Evolutionary conservation across 805 yeast species (phyloP), one percentile per base, ranked within the genome.

Genomic region (Ogataea corticis): DNA sequence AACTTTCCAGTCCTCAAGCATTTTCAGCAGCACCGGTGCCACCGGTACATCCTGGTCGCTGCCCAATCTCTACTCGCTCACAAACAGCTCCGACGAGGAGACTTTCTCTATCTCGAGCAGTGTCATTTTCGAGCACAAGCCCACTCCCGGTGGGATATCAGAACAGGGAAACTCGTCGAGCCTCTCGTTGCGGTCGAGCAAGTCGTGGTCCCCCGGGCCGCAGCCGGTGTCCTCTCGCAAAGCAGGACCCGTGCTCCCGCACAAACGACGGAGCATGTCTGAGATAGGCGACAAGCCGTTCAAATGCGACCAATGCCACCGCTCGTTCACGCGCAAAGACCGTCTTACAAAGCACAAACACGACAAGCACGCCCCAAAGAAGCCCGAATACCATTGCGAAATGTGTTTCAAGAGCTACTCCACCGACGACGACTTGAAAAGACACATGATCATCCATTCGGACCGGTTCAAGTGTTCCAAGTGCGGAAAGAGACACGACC

Each of bases 381-480:
- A 41, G 31, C 44, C 49, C 3, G 48, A 42, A 27, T 62, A 45
- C 32, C 42, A 45, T 23, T 62, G 66, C 42, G 36, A 45, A 10
- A 27, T 42, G 7, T 62, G 66, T 41, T 44, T 48, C 12, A 57
- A 54, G 13, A 42, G 17, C 19, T 45, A n/a, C 45, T 58, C 39
- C 46, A 56, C 45, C 48, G 64, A 18, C 54, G 56, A 45, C 35
- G 59, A 62, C 33, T 44, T 61, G 30, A 60, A 62, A 23, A 51
- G 66, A 45, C 66, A 62, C 28, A 42, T 27, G 10, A 52, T 59
- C 33, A 54, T 56, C n/a, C 66, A 62, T 41, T 59, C 64, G 1
- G 62, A 62, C 35, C 58, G 48, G 38, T 61, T 54, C 36, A 49
- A 44, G 31, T 61, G 66, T 28, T 44, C 37, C 3, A 21, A 38